Base-by-base conservation (phyloP, 768 basidiomycete genomes). In the Kwoniella botswanensis region DNA sequence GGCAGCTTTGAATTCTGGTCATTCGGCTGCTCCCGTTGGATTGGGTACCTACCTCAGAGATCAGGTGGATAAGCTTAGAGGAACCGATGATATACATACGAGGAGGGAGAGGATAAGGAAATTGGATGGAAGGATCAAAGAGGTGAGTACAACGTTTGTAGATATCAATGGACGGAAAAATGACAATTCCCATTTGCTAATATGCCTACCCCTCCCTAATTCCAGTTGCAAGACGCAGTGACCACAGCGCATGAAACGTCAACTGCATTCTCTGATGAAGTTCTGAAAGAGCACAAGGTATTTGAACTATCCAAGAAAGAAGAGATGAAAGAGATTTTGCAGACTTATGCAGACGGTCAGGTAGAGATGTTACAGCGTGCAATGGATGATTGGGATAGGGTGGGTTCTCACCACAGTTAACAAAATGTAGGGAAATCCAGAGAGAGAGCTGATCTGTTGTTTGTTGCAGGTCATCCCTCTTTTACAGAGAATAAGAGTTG, bases 301-400 rank as follows among this genome's bases (percentile, higher is more conserved):
- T 98, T 98, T 85, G 93, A 97, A 80, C 87, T 89, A 71, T 89
- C 91, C 13, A 98, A 98, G 84, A 90, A 93, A 79, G 88, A 90
- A 60, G 97, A 99, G 85, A 97, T 98, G 96, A 97, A 96, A 85
- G 93, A 94, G 79, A 90, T 98, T 88, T 82, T 99, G 12, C 89
- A 88, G 21, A 90, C 90, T 71, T 88, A 97, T 72, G 94, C 94
- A 26, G 93, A 97, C 75, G 95, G 94, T 11, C 92, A 99, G 83
- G 93, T 98, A 74, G 94, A 94, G 82, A 93, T 97, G 83, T 93
- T 97, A 82, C 91, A 92, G 84, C 88, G 93, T 91, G 90, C 93
- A 65, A 94, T 96, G 92, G 93, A 98, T 76, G 94, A 98, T 83
- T 98, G 94, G 94, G 94, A 98, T 65, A 87, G 92, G 84, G 73